Conservation (phyloP, 768 basidiomycete genomes). For the Mrakia blollopis region DNA sequence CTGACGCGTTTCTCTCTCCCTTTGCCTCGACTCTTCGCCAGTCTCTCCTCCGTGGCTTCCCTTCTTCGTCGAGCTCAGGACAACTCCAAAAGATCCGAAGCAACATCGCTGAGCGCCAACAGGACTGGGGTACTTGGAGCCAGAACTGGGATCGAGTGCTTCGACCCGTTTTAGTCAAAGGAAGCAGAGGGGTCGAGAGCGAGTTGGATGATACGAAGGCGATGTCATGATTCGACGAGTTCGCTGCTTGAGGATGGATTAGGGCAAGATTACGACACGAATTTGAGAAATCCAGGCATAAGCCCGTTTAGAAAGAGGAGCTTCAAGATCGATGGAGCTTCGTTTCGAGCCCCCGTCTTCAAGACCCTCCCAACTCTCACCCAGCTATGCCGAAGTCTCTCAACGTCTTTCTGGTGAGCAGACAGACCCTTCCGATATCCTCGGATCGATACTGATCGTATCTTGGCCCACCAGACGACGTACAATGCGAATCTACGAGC, state of each 20-base stretch:
- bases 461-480: background rate
- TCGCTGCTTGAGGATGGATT: background rate
- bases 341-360: background rate
- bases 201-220: conserved; percentile 9
- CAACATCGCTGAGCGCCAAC: conserved; percentile 40
- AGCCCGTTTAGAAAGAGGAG: background rate
- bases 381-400: conserved; percentile 11
- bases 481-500: conserved; percentile 15
- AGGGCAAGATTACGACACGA: too few relatives aligned
- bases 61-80: conserved; percentile 26
- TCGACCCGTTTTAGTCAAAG: conserved; percentile 20
- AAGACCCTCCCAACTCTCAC: background rate
- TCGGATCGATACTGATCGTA: background rate
- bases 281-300: too few relatives aligned
- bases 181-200: conserved; percentile 4
- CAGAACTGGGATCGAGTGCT: conserved; percentile 65
- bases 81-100: conserved; percentile 18
- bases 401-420: conserved; percentile 15
- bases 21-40: conserved; percentile 39
- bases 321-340: background rate
- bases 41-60: conserved; percentile 58
- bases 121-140: conserved; percentile 73
- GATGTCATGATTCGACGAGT: background rate
- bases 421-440: too few relatives aligned
- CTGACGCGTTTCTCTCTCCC: background rate